Evolutionary conservation across 2,329 filamentous ascomycete species (phyloP), one percentile per base, ranked within the genome.

Genomic region (Xylariaceae sp.): DNA sequence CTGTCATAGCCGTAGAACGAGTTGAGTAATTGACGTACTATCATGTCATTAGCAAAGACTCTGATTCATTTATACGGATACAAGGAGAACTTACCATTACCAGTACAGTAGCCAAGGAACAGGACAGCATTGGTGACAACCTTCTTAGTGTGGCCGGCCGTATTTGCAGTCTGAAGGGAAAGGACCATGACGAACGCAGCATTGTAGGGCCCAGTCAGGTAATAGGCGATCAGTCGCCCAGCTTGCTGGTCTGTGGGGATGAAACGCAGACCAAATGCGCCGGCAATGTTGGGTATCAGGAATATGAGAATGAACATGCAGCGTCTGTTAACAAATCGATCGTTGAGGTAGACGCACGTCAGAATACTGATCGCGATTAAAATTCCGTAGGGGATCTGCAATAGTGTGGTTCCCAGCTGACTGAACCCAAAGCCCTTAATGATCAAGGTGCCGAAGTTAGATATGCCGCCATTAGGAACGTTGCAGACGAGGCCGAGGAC

Each of bases 401-500:
- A 75, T 2, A 86, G 71, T 0, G 81, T 82, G 3, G 83, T 85
- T 1, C 78, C 76, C 6, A 83, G 73, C 0, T 80, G 79, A 1
- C 74, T 76, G 68, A 81, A 86, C 0, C 82, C 82, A 44, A 83
- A 79, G 1, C 82, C 82, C 53, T 83, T 69, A 62, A 86, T 85
- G 46, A 87, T 83, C 45, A 86, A 74, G 0, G 82, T 85, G 47
- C 81, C 82, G 61, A 86, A 87, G 54, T 83, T 86, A 0, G 76
- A 78, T 45, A 86, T 82, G 12, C 83, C 83, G 3, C 83, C 83
- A 52, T 86, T 86, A 0, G 77, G 77, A 2, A 80, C 71, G 59
- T 83, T 85, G 56, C 74, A 75, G 56, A 83, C 76, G 11, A 79
- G 63, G 1, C 79, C 81, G 33, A 84, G 72, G 6, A 79, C 55